phyloP scores from a whole-genome alignment of 306 rosid species.

The Arachis hypogaea region DNA sequence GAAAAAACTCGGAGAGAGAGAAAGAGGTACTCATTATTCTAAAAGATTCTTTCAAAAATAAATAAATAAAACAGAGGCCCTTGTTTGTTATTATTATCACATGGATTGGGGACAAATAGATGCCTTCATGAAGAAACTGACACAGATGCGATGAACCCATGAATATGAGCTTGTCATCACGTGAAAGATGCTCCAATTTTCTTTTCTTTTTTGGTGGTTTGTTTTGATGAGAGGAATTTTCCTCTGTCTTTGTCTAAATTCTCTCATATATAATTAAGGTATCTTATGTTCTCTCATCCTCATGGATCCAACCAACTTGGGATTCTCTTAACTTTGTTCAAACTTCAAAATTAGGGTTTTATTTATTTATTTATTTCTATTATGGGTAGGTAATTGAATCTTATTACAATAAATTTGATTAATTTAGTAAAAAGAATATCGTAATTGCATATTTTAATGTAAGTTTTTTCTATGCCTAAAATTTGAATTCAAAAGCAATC shows the following conservation, averaged over 20 bases:
- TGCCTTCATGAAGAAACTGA: constrained; percentile 55
- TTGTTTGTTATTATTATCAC: constrained; percentile 41
- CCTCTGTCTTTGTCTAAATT: constrained; percentile 43
- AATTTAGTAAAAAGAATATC: too few relatives aligned
- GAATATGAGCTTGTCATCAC: constrained; percentile 69
- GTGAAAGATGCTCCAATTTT: constrained; percentile 68
- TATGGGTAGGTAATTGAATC: too few relatives aligned
- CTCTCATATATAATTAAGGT: constrained; percentile 41
- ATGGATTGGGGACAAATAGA: constrained; percentile 56
- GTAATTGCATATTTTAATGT: too few relatives aligned
- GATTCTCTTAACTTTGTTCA: constrained; percentile 34
- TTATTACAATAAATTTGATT: too few relatives aligned
- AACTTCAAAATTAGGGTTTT: constrained; percentile 16
- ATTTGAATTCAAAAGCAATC: too few relatives aligned
- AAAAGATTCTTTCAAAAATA: constrained; percentile 51
- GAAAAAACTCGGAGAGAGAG: too few relatives aligned
- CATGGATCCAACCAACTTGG: constrained; percentile 46
- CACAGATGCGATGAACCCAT: constrained; percentile 52
- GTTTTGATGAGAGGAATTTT: constrained; percentile 47
- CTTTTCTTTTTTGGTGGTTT: constrained; percentile 16
- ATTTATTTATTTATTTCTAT: too few relatives aligned
- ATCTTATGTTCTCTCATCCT: constrained; percentile 35
- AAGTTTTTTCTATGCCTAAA: too few relatives aligned
- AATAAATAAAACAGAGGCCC: constrained; percentile 14
- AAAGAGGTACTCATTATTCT: constrained; percentile 38